Evolutionary conservation across 2,329 filamentous ascomycete species (phyloP).

Genomic region (Xylariaceae sp.): DNA sequence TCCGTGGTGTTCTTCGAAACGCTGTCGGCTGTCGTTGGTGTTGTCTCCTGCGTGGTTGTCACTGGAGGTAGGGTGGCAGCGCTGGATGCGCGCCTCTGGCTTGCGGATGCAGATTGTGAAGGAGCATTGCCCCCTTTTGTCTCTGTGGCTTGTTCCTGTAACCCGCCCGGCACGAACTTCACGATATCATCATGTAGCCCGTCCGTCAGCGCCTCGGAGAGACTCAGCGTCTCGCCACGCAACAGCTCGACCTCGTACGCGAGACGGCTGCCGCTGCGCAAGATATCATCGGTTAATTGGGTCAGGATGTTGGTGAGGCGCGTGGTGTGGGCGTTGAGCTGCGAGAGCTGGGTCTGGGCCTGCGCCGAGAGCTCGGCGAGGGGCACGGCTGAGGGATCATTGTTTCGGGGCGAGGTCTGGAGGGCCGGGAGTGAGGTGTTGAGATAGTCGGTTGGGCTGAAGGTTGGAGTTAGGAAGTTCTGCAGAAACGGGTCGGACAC

Average conservation of each 20-base stretch:
- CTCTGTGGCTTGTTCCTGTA: slow-evolving; percentile 44
- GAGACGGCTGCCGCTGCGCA: slow-evolving; percentile 84
- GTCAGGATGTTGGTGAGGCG: slow-evolving; percentile 82
- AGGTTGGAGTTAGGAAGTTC: slow-evolving; percentile 76
- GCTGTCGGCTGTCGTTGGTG: slow-evolving; percentile 11
- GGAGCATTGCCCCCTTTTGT: slow-evolving; percentile 3
- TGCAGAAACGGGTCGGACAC: slow-evolving; percentile 75
- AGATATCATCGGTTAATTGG: slow-evolving; percentile 91
- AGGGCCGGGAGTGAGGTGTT: slow-evolving; percentile 79
- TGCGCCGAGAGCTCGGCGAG: slow-evolving; percentile 81
- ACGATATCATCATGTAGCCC: slow-evolving; percentile 73
- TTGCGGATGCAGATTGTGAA: slow-evolving; percentile 25
- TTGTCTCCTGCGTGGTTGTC: slow-evolving; percentile 7
- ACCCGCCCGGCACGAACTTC: slow-evolving; percentile 69
- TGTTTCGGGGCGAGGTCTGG: slow-evolving; percentile 44
- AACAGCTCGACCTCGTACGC: slow-evolving; percentile 95
- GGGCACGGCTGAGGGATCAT: slow-evolving; percentile 53
- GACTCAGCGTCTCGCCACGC: slow-evolving; percentile 82
- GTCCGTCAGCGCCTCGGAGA: slow-evolving; percentile 80
- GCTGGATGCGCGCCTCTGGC: slow-evolving; percentile 35
- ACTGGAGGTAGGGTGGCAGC: slow-evolving; percentile 30
- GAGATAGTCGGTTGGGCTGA: slow-evolving; percentile 85
- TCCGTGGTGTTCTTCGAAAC: slow-evolving; percentile 32
- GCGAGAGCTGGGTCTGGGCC: slow-evolving; percentile 83
- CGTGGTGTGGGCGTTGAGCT: slow-evolving; percentile 87